These are phyloP conservation scores for Boletus tylopilopsis DNA, from an alignment of 768 basidiomycete genomes.

Conservation along the genomic window DNA sequence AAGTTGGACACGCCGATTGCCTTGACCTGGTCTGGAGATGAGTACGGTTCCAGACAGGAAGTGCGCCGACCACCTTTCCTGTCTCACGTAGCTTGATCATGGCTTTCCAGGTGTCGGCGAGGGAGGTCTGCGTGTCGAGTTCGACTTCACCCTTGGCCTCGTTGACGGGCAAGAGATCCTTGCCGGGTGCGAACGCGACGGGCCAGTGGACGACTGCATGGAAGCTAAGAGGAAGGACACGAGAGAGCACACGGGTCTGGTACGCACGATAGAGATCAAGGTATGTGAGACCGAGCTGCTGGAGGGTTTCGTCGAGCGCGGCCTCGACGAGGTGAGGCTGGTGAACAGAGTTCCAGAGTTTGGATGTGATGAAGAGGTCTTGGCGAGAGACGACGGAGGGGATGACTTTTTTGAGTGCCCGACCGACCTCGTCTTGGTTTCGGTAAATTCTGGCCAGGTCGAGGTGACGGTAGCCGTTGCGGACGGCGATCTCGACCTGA, in stretches of 20 bases:
- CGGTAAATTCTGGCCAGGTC: constrained; percentile 78
- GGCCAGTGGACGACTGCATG: constrained; percentile 75
- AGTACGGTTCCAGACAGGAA: background rate
- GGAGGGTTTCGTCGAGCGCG: constrained; percentile 72
- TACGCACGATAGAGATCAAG: constrained; percentile 75
- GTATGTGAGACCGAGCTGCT: constrained; percentile 69
- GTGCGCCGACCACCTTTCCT: constrained; percentile 50
- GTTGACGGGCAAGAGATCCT: constrained; percentile 52
- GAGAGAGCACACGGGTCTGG: constrained; percentile 1
- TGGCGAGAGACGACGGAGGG: constrained; percentile 74
- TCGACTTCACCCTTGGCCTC: constrained; percentile 40
- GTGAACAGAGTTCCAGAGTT: constrained; percentile 80
- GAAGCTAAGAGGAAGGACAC: background rate
- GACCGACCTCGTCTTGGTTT: constrained; percentile 77
- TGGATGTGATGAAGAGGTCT: constrained; percentile 77
- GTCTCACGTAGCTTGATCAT: constrained; percentile 67
- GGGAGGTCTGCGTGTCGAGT: constrained; percentile 53
- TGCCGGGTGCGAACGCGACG: constrained; percentile 58
- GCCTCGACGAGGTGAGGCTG: constrained; percentile 63
- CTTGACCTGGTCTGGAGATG: constrained; percentile 42
- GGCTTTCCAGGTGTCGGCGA: constrained; percentile 84
- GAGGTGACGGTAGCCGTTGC: constrained; percentile 78
- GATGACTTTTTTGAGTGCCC: constrained; percentile 72
- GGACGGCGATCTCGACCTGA: constrained; percentile 73
- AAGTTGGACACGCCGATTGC: constrained; percentile 85